phyloP scores from a whole-genome alignment of 2,329 filamentous ascomycete species.

The Diaporthe sp. region DNA sequence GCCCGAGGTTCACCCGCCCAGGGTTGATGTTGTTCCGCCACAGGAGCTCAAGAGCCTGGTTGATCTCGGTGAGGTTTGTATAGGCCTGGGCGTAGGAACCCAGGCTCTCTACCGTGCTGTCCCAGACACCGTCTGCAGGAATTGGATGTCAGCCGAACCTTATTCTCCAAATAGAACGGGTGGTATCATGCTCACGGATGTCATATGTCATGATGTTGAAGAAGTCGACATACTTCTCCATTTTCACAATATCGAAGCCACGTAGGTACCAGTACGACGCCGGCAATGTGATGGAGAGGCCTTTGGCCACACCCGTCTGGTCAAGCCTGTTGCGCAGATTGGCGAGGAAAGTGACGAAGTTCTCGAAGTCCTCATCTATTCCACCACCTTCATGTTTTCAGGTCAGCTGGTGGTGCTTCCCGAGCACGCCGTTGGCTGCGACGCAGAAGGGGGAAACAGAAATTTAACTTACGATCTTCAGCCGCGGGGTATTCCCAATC shows the following conservation, averaged over 20 bases:
- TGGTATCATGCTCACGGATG: neutral
- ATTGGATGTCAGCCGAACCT: neutral
- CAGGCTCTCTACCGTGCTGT: conserved; percentile 42
- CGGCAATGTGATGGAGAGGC: neutral
- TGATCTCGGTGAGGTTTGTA: conserved; percentile 48
- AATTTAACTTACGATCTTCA: neutral
- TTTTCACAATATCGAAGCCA: conserved; percentile 41
- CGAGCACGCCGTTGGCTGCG: no score
- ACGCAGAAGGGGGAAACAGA: no score
- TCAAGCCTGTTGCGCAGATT: neutral
- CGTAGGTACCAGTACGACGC: neutral
- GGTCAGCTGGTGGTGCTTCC: neutral
- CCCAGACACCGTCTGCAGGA: conserved; percentile 33
- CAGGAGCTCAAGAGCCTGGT: conserved; percentile 28
- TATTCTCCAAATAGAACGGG: no score
- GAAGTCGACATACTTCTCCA: neutral
- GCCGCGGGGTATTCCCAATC: neutral
- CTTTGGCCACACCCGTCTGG: neutral
- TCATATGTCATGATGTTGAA: neutral
- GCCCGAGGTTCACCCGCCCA: neutral
- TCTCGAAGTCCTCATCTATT: neutral
- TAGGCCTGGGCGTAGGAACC: conserved; percentile 38
- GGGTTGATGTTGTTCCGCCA: neutral
- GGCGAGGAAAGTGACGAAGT: neutral
- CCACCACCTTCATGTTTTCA: neutral